phyloP scores from a whole-genome alignment of 345 rosid species.

The Lagerstroemia speciosa region DNA sequence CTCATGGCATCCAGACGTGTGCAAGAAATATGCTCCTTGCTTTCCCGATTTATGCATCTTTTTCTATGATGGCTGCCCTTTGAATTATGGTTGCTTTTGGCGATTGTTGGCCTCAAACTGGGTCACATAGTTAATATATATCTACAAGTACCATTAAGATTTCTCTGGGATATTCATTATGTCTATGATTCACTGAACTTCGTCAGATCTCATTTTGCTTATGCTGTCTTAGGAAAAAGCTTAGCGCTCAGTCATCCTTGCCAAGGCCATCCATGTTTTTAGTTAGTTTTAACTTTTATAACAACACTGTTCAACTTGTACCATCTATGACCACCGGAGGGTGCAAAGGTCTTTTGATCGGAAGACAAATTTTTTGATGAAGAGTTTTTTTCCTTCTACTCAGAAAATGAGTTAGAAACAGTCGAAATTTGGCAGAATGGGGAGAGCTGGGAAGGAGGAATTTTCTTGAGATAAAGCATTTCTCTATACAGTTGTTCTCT shows the following conservation, averaged over 20 bases:
- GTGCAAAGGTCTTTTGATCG: neutral
- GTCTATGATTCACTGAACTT: neutral
- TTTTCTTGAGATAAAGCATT: neutral
- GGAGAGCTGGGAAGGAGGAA: neutral
- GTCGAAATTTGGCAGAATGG: neutral
- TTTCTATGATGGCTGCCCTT: neutral
- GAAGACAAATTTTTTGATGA: neutral
- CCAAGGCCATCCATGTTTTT: neutral
- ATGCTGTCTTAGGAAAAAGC: neutral
- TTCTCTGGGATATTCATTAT: neutral
- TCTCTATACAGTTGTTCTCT: neutral
- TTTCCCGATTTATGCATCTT: neutral
- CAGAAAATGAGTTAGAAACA: neutral
- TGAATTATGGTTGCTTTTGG: neutral
- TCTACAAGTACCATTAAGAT: too few species aligned
- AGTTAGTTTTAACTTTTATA: neutral
- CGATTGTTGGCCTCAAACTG: neutral
- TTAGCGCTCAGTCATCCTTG: neutral
- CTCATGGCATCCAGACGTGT: too few species aligned
- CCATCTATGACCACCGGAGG: neutral
- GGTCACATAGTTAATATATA: too few species aligned
- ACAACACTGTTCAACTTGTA: neutral
- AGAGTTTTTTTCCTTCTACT: neutral
- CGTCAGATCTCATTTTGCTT: neutral
- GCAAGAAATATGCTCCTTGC: neutral